These are phyloP conservation scores for Pythium grandisporangium DNA, from an alignment of 352 stramenopile genomes.

Conservation along the genomic window DNA sequence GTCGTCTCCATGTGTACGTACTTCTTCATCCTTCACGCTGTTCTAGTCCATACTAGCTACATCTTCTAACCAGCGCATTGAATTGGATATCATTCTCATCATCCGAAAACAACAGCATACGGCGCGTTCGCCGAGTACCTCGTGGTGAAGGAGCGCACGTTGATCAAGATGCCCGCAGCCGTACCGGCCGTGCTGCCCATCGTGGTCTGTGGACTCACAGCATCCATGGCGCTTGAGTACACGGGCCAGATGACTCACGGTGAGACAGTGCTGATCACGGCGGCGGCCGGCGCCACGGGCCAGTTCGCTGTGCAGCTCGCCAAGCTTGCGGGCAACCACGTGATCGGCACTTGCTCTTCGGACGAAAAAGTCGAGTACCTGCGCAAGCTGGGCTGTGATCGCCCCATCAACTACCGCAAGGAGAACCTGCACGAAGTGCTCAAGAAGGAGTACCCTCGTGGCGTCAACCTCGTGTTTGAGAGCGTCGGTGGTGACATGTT, in stretches of 20 bases:
- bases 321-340: conserved; percentile 53
- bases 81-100: too few species aligned
- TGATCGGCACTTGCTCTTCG: conserved; percentile 60
- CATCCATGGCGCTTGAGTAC: conserved; percentile 29
- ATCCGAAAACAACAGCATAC: conserved; percentile 11
- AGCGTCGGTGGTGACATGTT: conserved; percentile 34
- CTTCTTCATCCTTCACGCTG: not conserved
- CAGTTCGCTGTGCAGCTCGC: conserved; percentile 67
- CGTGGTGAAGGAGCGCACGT: conserved; percentile 16
- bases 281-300: conserved; percentile 45
- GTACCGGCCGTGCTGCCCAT: conserved; percentile 24
- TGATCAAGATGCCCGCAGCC: conserved; percentile 15
- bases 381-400: conserved; percentile 34
- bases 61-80: not conserved
- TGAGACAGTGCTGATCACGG: conserved; percentile 35
- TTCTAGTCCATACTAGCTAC: too few species aligned
- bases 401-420: conserved; percentile 72
- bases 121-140: conserved; percentile 30
- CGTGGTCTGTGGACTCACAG: conserved; percentile 26
- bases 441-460: conserved; percentile 35
- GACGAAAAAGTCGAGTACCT: conserved; percentile 75
- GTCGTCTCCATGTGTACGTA: conserved; percentile 30
- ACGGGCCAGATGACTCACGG: conserved; percentile 29
- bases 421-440: conserved; percentile 31
- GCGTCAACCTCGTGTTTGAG: conserved; percentile 38